Conservation (phyloP, 495 filamentous ascomycete genomes). For the Penicillium robsamsonii region DNA sequence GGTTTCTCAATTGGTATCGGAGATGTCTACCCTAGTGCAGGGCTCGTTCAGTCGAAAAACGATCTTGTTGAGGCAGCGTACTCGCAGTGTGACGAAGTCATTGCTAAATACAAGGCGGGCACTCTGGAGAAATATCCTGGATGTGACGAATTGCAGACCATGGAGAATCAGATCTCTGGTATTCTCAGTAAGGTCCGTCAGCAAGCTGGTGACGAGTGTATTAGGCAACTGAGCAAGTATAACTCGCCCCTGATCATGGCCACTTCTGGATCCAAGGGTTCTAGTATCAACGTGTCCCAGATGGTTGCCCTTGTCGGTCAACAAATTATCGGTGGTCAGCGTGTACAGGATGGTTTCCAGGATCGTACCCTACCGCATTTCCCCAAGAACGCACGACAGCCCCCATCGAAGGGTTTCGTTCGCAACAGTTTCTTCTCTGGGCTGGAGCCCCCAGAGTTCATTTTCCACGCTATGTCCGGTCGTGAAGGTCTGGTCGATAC, state of each 20-base stretch:
- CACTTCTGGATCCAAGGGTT: conserved; percentile 92
- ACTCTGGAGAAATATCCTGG: conserved; percentile 80
- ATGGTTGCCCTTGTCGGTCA: conserved; percentile 98
- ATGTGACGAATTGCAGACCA: conserved; percentile 84
- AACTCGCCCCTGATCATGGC: conserved; percentile 97
- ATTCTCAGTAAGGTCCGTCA: conserved; percentile 88
- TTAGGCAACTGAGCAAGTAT: conserved; percentile 80
- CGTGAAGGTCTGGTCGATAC: conserved; percentile 99
- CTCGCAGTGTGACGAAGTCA: conserved; percentile 77
- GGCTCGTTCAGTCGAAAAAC: conserved; percentile 67
- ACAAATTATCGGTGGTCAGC: conserved; percentile 91
- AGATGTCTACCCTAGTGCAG: conserved; percentile 79
- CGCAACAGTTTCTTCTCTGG: conserved; percentile 96
- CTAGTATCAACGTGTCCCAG: conserved; percentile 96
- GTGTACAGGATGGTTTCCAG: conserved; percentile 95
- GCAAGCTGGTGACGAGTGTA: conserved; percentile 87
- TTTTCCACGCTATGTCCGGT: conserved; percentile 97
- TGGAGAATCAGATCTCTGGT: conserved; percentile 88
- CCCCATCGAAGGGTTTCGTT: conserved; percentile 94
- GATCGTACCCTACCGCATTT: conserved; percentile 94
- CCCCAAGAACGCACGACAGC: conserved; percentile 84
- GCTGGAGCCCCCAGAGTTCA: conserved; percentile 84
- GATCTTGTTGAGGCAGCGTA: conserved; percentile 77
- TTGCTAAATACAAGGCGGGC: conserved; percentile 71
- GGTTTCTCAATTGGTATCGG: conserved; percentile 96